phyloP scores from a whole-genome alignment of 2,329 filamentous ascomycete genomes.

The Didymella glomerata region DNA sequence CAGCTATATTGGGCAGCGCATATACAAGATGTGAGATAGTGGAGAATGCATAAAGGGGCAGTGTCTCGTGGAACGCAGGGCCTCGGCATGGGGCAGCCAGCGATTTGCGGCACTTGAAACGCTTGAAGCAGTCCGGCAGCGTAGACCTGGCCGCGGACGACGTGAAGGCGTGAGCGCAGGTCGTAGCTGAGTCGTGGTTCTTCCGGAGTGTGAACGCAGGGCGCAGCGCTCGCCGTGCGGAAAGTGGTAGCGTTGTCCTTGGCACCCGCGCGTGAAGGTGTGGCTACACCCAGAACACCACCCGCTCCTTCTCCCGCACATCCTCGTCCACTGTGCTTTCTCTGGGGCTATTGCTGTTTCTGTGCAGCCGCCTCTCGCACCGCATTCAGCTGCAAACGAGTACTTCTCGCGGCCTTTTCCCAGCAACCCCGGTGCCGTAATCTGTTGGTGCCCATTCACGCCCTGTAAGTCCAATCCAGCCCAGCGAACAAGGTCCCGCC shows the following conservation, averaged over 20 bases:
- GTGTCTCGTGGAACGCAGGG: conserved; percentile 20
- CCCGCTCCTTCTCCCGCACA: conserved; percentile 33
- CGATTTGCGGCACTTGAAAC: conserved; percentile 33
- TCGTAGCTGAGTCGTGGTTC: conserved; percentile 21
- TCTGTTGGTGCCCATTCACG: conserved; percentile 49
- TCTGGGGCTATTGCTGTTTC: conserved; percentile 34
- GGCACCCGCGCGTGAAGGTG: conserved; percentile 9
- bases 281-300: conserved; percentile 25
- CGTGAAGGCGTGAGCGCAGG: conserved; percentile 7
- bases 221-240: conserved; percentile 17
- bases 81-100: conserved; percentile 32
- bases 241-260: conserved; percentile 10
- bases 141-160: conserved; percentile 14
- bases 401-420: conserved; percentile 24
- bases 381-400: conserved; percentile 27
- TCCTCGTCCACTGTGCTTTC: conserved; percentile 38
- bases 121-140: conserved; percentile 22
- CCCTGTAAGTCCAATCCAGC: conserved; percentile 49
- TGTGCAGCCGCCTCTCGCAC: conserved; percentile 41
- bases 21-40: conserved; percentile 5
- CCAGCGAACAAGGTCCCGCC: conserved; percentile 35
- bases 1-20: conserved; percentile 11
- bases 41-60: conserved; percentile 39
- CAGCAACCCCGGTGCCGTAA: conserved; percentile 32
- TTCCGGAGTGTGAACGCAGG: conserved; percentile 16